Base-by-base conservation (phyloP, 345 rosid genomes). In the Populus ilicifolia region DNA sequence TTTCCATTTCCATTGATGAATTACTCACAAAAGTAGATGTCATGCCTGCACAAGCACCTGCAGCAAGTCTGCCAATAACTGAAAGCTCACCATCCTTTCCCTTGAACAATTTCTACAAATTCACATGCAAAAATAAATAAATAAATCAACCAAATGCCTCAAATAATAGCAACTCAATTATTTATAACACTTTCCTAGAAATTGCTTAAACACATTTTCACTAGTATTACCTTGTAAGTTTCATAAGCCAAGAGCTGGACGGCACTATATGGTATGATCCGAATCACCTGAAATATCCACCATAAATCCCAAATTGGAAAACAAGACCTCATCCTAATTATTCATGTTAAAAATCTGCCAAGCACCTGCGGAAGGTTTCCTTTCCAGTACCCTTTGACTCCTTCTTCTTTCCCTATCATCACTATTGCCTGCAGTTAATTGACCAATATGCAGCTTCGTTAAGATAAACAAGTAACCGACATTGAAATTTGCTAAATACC, bases 11-110 rank as follows among this genome's bases (percentile, higher is more conserved):
- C 38, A 56, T 71, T 27, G 71, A 63, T 17, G 38, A 46, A 74
- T 62, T 43, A 89, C 97, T 87, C 76, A 93, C 99, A 83, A 92
- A 88, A 83, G 99, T 96, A 73, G 99, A 96, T 16, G 99, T 92
- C 97, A 96, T 96, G 87, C 98, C 99, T 83, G 99, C 98, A 88
- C 98, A 93, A 87, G 99, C 98, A 81, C 99, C 98, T 0, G 98
- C 98, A 0, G 90, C 94, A 76, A 96, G 95, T 87, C 99, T 96
- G 80, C 94, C 99, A 25, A 92, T 74, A 77, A 95, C 90, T 41
- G 97, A 88, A 80, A 96, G 93, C 78, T 92, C 87, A 5, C 89
- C 97, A 81, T 91, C 94, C 80, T 88, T 89, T 75, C 91, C 93
- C 71, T 80, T 87, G 77, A 96, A 92, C 80, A 96, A 82, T 83